phyloP scores from a whole-genome alignment of 2,329 filamentous ascomycete species.

The Diaporthe citrichinensis region DNA sequence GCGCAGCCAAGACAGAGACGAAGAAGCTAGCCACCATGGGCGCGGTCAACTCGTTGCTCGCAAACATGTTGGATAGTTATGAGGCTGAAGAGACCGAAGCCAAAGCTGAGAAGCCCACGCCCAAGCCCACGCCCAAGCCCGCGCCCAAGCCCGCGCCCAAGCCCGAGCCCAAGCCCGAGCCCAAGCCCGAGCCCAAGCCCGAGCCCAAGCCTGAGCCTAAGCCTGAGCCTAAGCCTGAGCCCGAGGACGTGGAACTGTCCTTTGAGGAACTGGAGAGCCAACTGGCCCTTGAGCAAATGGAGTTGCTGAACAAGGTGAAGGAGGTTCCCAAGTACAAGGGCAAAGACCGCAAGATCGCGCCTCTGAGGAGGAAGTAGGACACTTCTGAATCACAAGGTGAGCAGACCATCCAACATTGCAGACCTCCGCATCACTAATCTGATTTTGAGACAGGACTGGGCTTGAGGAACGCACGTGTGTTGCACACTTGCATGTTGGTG shows the following conservation, averaged over 20 bases:
- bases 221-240: not conserved
- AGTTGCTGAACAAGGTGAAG: not conserved
- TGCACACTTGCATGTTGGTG: not conserved
- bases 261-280: not conserved
- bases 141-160: not conserved
- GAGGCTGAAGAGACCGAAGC: constrained; percentile 1
- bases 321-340: constrained; percentile 1
- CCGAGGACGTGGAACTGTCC: not conserved
- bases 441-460: not conserved
- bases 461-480: not conserved
- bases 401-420: not conserved
- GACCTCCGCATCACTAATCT: not conserved
- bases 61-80: not conserved
- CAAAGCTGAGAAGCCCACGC: not conserved
- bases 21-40: constrained; percentile 4
- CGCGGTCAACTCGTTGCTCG: not conserved
- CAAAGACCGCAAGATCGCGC: constrained; percentile 16
- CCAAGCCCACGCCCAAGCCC: not conserved
- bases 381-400: constrained; percentile 20
- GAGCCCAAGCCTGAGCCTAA: not conserved
- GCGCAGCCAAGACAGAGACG: not conserved
- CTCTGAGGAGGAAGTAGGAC: constrained; percentile 25
- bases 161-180: not conserved
- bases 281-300: constrained; percentile 2
- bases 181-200: no score